phyloP scores from a whole-genome alignment of 1,284 basidiomycete genomes.

The Ceratorhiza oryzae-sativae region DNA sequence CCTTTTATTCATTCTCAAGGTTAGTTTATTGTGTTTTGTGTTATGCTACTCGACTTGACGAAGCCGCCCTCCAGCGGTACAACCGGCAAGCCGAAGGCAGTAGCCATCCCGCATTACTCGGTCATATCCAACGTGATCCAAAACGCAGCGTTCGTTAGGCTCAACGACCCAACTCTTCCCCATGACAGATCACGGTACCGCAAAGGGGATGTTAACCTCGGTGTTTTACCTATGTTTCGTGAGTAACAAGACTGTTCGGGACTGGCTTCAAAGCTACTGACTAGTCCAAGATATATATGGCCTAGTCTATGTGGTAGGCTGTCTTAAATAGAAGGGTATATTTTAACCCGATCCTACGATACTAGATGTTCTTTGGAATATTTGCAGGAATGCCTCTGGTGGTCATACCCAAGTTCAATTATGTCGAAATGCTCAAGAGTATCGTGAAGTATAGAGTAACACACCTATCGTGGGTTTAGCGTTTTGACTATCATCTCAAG shows the following conservation, averaged over 20 bases:
- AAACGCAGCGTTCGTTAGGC: conserved; percentile 59
- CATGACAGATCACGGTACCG: conserved; percentile 53
- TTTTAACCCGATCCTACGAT: too few species aligned
- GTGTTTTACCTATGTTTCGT: conserved; percentile 53
- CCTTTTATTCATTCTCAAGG: conserved; percentile 75
- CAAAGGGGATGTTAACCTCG: conserved; percentile 63
- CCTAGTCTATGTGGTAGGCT: conserved; percentile 54
- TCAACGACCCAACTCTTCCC: conserved; percentile 54
- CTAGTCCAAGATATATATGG: conserved; percentile 71
- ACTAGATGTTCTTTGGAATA: conserved; percentile 35
- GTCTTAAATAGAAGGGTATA: too few species aligned
- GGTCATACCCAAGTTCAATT: conserved; percentile 74
- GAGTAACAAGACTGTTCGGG: conserved; percentile 47
- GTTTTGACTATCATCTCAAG: not conserved
- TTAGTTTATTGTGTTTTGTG: not conserved
- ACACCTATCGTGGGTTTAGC: conserved; percentile 62
- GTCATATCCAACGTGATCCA: conserved; percentile 73
- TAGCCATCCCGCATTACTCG: conserved; percentile 70
- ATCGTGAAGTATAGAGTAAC: conserved; percentile 71
- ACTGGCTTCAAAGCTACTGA: conserved; percentile 51
- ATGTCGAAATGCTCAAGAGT: conserved; percentile 69
- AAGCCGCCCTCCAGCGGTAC: conserved; percentile 63
- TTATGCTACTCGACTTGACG: not conserved
- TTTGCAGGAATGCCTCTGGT: conserved; percentile 60
- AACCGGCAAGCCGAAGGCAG: conserved; percentile 83